Percentiles rank a stretch among this genome's conserved stretches.
phyloP scores from a whole-genome alignment of 1,284 basidiomycete species.

The Pyrrhoderma noxium region DNA sequence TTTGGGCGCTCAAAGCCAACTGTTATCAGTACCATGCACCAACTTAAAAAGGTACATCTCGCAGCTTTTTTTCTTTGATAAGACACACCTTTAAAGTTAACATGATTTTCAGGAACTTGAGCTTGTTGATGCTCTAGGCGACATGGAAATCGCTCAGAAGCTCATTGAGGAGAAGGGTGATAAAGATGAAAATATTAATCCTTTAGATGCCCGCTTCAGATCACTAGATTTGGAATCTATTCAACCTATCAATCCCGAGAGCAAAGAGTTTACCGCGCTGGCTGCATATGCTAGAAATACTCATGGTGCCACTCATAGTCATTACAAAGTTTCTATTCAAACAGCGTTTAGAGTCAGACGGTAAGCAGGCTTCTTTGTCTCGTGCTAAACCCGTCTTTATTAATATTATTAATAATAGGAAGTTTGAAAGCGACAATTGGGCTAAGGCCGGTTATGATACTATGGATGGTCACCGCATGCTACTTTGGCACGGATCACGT shows the following conservation, averaged over 20 bases:
- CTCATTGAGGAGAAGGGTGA: conserved; percentile 42
- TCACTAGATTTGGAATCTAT: conserved; percentile 48
- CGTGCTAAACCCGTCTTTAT: no score
- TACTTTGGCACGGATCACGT: conserved; percentile 62
- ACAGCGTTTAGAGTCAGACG: conserved; percentile 53
- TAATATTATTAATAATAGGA: conserved; percentile 29
- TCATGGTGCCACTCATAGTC: conserved; percentile 45
- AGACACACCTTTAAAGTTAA: conserved; percentile 4
- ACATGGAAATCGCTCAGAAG: conserved; percentile 59
- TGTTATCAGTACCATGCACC: conserved; percentile 33
- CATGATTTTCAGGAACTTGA: conserved; percentile 43
- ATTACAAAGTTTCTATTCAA: conserved; percentile 37
- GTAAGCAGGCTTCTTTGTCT: conserved; percentile 24
- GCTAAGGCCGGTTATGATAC: conserved; percentile 39
- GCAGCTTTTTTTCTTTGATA: background rate
- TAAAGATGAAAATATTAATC: conserved; percentile 44
- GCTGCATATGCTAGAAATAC: conserved; percentile 47
- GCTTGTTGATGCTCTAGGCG: conserved; percentile 57
- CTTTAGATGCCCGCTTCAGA: conserved; percentile 49
- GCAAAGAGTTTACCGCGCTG: conserved; percentile 44
- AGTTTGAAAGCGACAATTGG: conserved; percentile 46
- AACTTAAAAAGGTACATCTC: conserved; percentile 37
- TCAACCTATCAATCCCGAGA: conserved; percentile 37
- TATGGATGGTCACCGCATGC: conserved; percentile 43
- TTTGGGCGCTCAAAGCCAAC: conserved; percentile 47